phyloP scores from a whole-genome alignment of 352 stramenopile genomes.

The Thalassiosira mediterranea region DNA sequence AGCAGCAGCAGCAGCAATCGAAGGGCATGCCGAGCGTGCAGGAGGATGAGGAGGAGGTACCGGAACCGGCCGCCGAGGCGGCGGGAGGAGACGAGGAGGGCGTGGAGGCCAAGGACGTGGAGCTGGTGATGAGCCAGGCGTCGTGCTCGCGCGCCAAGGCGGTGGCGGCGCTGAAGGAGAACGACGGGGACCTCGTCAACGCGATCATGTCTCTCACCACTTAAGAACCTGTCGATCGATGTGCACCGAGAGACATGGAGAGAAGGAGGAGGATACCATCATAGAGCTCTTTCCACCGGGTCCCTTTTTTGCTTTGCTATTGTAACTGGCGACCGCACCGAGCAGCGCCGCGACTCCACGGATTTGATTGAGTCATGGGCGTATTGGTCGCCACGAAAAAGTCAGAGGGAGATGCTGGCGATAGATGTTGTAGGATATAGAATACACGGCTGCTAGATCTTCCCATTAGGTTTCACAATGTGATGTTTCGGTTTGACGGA shows the following conservation, averaged over 20 bases:
- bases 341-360: no score
- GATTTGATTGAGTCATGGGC: no score
- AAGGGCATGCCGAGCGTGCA: slow-evolving; percentile 65
- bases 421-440: no score
- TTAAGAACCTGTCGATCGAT: slow-evolving; percentile 77
- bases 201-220: slow-evolving; percentile 99
- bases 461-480: no score
- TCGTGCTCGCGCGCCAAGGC: slow-evolving; percentile 92
- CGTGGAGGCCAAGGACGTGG: slow-evolving; percentile 98
- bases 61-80: slow-evolving; percentile 34
- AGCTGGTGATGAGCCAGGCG: slow-evolving; percentile 96
- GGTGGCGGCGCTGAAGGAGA: slow-evolving; percentile 95
- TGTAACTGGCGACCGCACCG: no score
- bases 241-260: not conserved
- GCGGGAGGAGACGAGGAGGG: slow-evolving; percentile 90
- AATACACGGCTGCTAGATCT: no score
- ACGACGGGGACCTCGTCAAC: slow-evolving; percentile 99
- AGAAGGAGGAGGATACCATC: no score
- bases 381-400: no score
- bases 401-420: no score
- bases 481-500: no score
- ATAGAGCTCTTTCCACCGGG: no score
- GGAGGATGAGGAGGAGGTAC: slow-evolving; percentile 27
- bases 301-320: no score
- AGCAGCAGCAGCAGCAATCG: slow-evolving; percentile 33